phyloP scores from a whole-genome alignment of 768 basidiomycete genomes.

The Auricularia sp. region DNA sequence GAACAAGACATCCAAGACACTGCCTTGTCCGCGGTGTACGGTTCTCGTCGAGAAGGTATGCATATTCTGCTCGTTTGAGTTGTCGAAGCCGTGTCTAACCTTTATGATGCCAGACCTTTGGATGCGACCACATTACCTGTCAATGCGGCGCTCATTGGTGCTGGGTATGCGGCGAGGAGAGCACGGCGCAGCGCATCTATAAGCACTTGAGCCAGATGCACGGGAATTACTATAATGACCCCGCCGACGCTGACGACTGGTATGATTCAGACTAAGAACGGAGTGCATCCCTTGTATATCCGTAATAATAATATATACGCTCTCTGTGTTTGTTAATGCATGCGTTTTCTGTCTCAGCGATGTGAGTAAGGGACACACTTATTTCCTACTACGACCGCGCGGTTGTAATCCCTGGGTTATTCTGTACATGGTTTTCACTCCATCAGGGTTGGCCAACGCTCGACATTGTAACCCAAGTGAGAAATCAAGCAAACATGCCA shows the following conservation, averaged over 20 bases:
- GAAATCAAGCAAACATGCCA: too few species aligned
- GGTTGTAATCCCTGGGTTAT: too few species aligned
- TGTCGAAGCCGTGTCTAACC: neutral
- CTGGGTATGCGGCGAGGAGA: slow-evolving; percentile 13
- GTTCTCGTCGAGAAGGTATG: neutral
- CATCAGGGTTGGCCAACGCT: too few species aligned
- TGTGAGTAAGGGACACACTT: too few species aligned
- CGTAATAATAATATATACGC: too few species aligned
- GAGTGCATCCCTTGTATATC: too few species aligned
- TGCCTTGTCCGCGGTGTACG: neutral
- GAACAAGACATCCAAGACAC: neutral
- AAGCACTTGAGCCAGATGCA: neutral
- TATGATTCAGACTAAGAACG: neutral
- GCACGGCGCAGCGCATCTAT: neutral
- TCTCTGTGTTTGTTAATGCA: too few species aligned
- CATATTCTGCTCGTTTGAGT: neutral
- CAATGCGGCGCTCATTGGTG: slow-evolving; percentile 19
- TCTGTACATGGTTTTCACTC: too few species aligned
- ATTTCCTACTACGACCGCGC: too few species aligned
- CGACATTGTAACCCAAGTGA: too few species aligned
- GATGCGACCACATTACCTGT: slow-evolving; percentile 21
- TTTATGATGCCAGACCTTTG: slow-evolving; percentile 10
- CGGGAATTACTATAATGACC: neutral
- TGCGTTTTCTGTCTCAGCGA: too few species aligned
- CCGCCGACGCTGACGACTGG: neutral